Evolutionary conservation across 441 rosid genomes (phyloP), one percentile per base, ranked within the genome.

Genomic region (Croton setiger): DNA sequence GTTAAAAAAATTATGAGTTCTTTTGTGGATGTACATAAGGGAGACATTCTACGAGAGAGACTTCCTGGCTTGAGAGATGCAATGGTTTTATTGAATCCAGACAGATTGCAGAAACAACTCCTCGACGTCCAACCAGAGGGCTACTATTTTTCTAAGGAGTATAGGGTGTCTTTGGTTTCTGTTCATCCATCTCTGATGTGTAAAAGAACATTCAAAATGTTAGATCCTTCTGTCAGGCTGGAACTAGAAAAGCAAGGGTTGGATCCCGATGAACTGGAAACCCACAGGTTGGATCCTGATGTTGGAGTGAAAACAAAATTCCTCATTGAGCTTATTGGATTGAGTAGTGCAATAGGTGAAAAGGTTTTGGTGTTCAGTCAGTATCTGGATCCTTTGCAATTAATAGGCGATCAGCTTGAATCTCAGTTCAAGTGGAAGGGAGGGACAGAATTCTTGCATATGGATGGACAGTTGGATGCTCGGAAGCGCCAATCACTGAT

Each of bases 291-390:
- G 68, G 68, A 86, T 56, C 82, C 93, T 37, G 74, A 74, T 7
- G 78, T 65, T 56, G 96, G 97, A 41, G 83, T 70, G 2, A 93
- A 89, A 70, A 87, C 87, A 0, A 82, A 75, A 74, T 93, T 93
- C 69, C 73, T 91, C 3, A 60, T 79, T 62, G 83, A 88, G 14
- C 81, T 93, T 64, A 63, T 87, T 43, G 78, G 78, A 51, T 75
- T 82, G 3, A 78, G 92, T 18, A 64, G 55, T n/a, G 75, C 66
- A 18, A 36, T 72, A 41, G 66, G 70, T 8, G 98, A 91, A 75
- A 89, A 86, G 71, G 96, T 91, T 14, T 75, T 93, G 66, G 83
- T 91, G 31, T 93, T 89, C 71, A 79, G 91, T 67, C 94, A 93
- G 41, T 86, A 59, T 61, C 60, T 81, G 17, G 78, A 45, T 18